A percentile compares a stretch with the other conserved stretches of the same genome.
Evolutionary conservation across 371 early-diverging fungal genomes (phyloP).

Genomic region (Apophysomyces variabilis): DNA sequence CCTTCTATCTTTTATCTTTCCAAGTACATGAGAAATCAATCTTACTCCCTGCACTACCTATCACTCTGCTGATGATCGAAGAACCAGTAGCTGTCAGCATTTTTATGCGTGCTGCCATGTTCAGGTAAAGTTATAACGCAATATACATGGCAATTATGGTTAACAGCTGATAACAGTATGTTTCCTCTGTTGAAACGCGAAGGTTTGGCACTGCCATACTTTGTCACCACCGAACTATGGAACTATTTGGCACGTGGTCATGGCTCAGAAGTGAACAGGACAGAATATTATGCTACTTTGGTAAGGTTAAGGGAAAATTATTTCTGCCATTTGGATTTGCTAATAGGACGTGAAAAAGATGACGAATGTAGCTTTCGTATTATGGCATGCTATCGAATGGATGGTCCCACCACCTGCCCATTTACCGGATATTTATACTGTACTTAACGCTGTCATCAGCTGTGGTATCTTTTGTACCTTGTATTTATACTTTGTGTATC

Average conservation of each 20-base stretch:
- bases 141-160: background rate
- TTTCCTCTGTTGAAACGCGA: slow-evolving; percentile 86
- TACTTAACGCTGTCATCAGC: slow-evolving; percentile 76
- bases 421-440: slow-evolving; percentile 82
- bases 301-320: slow-evolving; percentile 16
- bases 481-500: slow-evolving; percentile 68
- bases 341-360: background rate
- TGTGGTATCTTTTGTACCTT: slow-evolving; percentile 67
- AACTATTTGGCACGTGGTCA: slow-evolving; percentile 61
- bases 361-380: slow-evolving; percentile 45
- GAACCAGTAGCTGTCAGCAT: slow-evolving; percentile 61
- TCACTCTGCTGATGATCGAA: slow-evolving; percentile 69
- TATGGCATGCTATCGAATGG: slow-evolving; percentile 65
- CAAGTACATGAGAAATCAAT: slow-evolving; percentile 98
- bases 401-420: slow-evolving; percentile 65
- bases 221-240: slow-evolving; percentile 66
- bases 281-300: slow-evolving; percentile 18
- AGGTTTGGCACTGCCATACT: slow-evolving; percentile 68
- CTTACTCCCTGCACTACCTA: slow-evolving; percentile 81
- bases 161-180: slow-evolving; percentile 59
- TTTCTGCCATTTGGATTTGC: too few species aligned
- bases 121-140: slow-evolving; percentile 54
- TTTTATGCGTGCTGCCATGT: slow-evolving; percentile 85
- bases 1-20: slow-evolving; percentile 94
- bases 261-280: slow-evolving; percentile 14